Conservation (phyloP, 2,329 filamentous ascomycete species). For the Monosporascus sp. region DNA sequence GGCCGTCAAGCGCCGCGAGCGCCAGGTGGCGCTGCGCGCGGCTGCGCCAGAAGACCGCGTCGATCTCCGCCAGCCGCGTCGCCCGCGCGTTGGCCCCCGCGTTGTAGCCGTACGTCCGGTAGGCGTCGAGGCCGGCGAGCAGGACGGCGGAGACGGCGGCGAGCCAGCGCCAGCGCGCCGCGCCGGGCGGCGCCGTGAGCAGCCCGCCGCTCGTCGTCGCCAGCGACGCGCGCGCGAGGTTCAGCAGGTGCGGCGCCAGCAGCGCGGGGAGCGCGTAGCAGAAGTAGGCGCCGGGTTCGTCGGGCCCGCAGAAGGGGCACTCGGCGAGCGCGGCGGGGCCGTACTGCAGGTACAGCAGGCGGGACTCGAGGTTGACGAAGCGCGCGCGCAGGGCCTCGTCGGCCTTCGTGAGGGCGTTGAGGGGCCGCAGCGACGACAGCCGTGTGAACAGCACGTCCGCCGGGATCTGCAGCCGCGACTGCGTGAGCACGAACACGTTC, state of each 20-base stretch:
- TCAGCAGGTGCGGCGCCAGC: conserved; percentile 71
- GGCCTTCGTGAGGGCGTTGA: conserved; percentile 39
- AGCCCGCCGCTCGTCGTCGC: conserved; percentile 53
- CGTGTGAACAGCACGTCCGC: conserved; percentile 79
- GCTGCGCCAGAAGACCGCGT: conserved; percentile 67
- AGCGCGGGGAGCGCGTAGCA: conserved; percentile 74
- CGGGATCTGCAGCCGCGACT: conserved; percentile 80
- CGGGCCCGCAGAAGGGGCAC: conserved; percentile 78
- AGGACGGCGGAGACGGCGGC: conserved; percentile 60
- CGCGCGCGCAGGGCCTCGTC: conserved; percentile 64
- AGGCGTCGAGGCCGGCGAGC: conserved; percentile 61
- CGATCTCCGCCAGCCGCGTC: conserved; percentile 56
- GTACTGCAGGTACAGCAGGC: conserved; percentile 77
- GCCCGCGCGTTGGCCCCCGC: conserved; percentile 59
- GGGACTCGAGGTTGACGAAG: conserved; percentile 65
- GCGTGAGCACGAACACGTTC: conserved; percentile 75
- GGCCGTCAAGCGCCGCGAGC: conserved; percentile 60
- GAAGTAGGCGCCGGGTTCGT: conserved; percentile 66
- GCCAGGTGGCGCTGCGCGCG: conserved; percentile 57
- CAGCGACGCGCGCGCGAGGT: conserved; percentile 66
- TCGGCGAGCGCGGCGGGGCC: conserved; percentile 68
- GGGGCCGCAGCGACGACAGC: conserved; percentile 52
- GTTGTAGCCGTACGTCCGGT: conserved; percentile 59
- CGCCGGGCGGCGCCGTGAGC: conserved; percentile 48
- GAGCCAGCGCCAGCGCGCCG: conserved; percentile 61